These are phyloP conservation scores for Candida xiaguanensis DNA, from an alignment of 805 yeast species.

Conservation along the genomic window DNA sequence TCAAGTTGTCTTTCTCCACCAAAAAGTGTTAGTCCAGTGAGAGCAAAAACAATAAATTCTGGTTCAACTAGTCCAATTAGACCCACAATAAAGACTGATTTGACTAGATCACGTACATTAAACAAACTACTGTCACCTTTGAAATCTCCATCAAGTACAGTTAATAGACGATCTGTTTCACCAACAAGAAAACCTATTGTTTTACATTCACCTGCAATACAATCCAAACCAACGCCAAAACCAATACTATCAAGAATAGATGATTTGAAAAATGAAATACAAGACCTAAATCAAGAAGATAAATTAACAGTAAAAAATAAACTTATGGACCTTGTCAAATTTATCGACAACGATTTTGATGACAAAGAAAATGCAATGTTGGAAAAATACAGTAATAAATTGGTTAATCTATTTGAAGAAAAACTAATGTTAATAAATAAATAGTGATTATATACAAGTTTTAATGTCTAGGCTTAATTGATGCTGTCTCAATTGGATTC, in stretches of 20 bases:
- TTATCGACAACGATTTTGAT: constrained; percentile 1
- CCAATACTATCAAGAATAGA: constrained; percentile 3
- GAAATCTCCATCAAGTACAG: constrained; percentile 10
- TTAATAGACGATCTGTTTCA: neutral
- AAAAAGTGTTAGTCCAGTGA: constrained; percentile 9
- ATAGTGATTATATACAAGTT: neutral
- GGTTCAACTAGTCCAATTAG: neutral
- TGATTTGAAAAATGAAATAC: constrained; percentile 1
- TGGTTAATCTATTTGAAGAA: constrained; percentile 25
- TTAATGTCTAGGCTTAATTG: constrained; percentile 28
- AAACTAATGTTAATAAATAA: constrained; percentile 16
- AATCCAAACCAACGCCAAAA: constrained; percentile 4
- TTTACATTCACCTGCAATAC: constrained; percentile 1
- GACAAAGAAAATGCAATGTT: constrained; percentile 19
- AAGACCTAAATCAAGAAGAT: constrained; percentile 1
- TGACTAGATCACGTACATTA: neutral
- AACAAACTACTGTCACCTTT: constrained; percentile 13
- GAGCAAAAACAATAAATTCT: constrained; percentile 6
- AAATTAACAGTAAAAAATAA: constrained; percentile 1
- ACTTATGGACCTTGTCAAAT: constrained; percentile 1
- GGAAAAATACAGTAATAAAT: constrained; percentile 35
- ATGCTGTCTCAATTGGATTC: constrained; percentile 36
- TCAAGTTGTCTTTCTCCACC: constrained; percentile 1
- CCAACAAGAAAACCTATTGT: constrained; percentile 2
- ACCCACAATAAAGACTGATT: neutral